These are phyloP conservation scores for Avena insularis DNA, from an alignment of 176 grass and related monocot species.

Conservation along the genomic window DNA sequence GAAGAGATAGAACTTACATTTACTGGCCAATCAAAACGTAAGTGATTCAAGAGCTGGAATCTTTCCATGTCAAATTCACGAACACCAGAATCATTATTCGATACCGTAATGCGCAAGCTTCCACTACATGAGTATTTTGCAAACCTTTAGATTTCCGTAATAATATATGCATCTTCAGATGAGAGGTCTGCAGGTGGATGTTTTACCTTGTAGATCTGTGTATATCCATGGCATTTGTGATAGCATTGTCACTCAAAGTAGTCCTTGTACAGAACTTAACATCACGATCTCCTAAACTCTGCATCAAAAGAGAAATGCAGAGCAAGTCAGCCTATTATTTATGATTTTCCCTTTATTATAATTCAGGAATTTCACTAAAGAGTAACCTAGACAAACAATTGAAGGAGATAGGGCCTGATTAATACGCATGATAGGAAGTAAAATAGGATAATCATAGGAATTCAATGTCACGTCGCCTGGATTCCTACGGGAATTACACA, in stretches of 20 bases:
- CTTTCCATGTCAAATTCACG: conserved; percentile 86
- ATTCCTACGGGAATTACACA: not conserved
- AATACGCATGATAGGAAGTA: not conserved
- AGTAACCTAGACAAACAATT: not conserved
- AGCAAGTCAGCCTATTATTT: conserved; percentile 4
- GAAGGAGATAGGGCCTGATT: not conserved
- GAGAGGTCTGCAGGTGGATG: not conserved
- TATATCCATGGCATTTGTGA: conserved; percentile 93
- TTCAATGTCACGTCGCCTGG: not conserved
- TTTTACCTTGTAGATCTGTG: conserved; percentile 71
- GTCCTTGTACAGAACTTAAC: conserved; percentile 84
- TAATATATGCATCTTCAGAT: conserved; percentile 34
- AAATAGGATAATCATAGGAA: conserved; percentile 8
- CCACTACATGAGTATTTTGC: conserved; percentile 58
- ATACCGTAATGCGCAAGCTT: conserved; percentile 67
- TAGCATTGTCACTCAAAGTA: conserved; percentile 87
- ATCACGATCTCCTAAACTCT: conserved; percentile 64
- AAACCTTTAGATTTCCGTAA: conserved; percentile 36
- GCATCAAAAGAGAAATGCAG: conserved; percentile 25
- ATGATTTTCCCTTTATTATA: not conserved
- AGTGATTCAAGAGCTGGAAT: conserved; percentile 85
- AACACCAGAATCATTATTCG: conserved; percentile 89
- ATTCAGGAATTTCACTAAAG: not conserved
- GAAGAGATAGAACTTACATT: conserved; percentile 69
- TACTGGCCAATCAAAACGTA: conserved; percentile 81